These are phyloP conservation scores for Boletellus deceptivus DNA, from an alignment of 1,284 basidiomycete species.

Conservation along the genomic window DNA sequence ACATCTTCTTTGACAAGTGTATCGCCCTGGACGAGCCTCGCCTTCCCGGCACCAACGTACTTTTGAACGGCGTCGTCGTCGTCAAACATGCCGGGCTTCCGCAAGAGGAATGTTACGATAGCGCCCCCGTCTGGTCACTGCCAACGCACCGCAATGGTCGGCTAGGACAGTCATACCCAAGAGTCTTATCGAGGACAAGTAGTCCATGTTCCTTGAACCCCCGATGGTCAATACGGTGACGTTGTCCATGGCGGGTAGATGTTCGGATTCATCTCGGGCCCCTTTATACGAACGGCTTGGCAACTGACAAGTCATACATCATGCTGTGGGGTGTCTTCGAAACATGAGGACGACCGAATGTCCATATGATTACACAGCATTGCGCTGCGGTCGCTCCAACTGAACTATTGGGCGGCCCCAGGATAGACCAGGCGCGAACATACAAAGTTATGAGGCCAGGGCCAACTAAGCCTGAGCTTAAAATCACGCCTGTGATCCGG, in stretches of 20 bases:
- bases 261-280: background rate
- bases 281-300: slow-evolving; percentile 9
- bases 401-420: too few species aligned
- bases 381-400: too few species aligned
- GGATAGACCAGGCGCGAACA: background rate
- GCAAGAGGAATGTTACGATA: slow-evolving; percentile 50
- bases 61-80: slow-evolving; percentile 41
- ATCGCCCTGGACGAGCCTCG: slow-evolving; percentile 46
- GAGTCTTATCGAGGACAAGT: slow-evolving; percentile 49
- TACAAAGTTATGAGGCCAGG: background rate
- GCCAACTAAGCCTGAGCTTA: background rate
- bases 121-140: slow-evolving; percentile 44
- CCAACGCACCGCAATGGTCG: too few species aligned
- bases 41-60: slow-evolving; percentile 42
- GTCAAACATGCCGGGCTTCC: slow-evolving; percentile 42
- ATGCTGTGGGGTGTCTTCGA: background rate
- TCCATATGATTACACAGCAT: slow-evolving; percentile 2
- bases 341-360: too few species aligned
- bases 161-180: slow-evolving; percentile 39
- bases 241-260: slow-evolving; percentile 22
- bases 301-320: background rate
- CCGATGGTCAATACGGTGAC: slow-evolving; percentile 49
- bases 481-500: background rate
- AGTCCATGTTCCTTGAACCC: slow-evolving; percentile 64
- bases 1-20: slow-evolving; percentile 46